Conservation (phyloP, 2,329 filamentous ascomycete genomes). For the Amauroascus verrucosus region DNA sequence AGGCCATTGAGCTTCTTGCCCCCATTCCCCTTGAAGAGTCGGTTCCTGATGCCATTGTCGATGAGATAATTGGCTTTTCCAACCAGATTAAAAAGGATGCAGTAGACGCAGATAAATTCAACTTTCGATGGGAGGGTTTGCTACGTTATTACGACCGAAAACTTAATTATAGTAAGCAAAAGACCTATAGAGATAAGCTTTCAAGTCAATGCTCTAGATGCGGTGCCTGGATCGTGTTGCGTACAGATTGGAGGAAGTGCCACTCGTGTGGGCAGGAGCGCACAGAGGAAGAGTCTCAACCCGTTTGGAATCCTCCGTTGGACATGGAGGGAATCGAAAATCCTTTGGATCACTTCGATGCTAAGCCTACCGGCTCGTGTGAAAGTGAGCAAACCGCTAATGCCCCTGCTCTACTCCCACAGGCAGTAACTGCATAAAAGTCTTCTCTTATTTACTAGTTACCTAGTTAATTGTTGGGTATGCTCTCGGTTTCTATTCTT, state of each 20-base stretch:
- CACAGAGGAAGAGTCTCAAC: not conserved
- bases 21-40: conserved; percentile 8
- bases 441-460: too few relatives aligned
- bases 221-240: conserved; percentile 5
- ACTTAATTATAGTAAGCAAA: conserved; percentile 3
- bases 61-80: conserved; percentile 7
- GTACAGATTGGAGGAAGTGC: conserved; percentile 10
- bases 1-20: conserved; percentile 5
- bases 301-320: conserved; percentile 4
- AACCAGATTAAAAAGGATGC: conserved; percentile 2
- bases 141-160: conserved; percentile 8
- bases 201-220: conserved; percentile 5
- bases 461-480: too few relatives aligned
- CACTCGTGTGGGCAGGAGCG: conserved; percentile 7
- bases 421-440: too few relatives aligned
- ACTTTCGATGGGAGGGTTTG: conserved; percentile 7
- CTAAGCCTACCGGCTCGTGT: too few relatives aligned
- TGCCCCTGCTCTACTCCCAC: too few relatives aligned
- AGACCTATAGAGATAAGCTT: conserved; percentile 4
- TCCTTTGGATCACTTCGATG: too few relatives aligned
- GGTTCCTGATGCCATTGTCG: conserved; percentile 2
- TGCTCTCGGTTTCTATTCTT: too few relatives aligned
- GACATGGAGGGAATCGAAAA: not conserved
- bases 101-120: not conserved
- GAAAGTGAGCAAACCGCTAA: too few relatives aligned